Evolutionary conservation across 805 yeast species (phyloP), one percentile per base, ranked within the genome.

Genomic region (Metahyphopichia silvanorum): DNA sequence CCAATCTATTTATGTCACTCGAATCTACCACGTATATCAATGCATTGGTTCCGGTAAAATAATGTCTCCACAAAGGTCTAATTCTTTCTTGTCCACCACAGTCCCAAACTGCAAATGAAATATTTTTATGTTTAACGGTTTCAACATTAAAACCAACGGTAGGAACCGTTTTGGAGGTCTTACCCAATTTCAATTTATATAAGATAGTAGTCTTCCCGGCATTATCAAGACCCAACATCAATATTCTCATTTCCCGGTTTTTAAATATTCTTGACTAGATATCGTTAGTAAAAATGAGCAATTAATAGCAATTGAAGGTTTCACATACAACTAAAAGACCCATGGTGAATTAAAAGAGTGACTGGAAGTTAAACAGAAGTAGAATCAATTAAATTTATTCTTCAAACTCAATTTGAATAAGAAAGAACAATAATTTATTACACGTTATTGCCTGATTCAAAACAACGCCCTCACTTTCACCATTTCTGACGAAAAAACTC

Each of bases 11-110:
- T 27, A 63, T 54, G 59, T 88, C 95, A 6, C 84, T 77, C 5
- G 87, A 75, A 60, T 89, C 98, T 39, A 89, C 82, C 34, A 89
- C 97, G 57, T 86, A 89, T 34, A 89, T 86, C 37, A 89, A 71
- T 7, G 95, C 96, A 53, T 87, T 84, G 4, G 96, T 86, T 23
- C 95, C 95, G 9, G 95, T 85, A 61, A 84, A 87, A 63, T 89
- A 89, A 55, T 89, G 96, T 60, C 96, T 79, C 97, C 98, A 89
- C 37, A 89, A 69, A 0, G 94, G 95, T 53, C 96, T 77, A 46
- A 88, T 76, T 58, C 94, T 71, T 51, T 85, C 94, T 66, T 87
- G 97, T 55, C 96, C 97, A 63, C 97, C 97, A 40, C 93, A 93
- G 60, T 86, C 95, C 95, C 95, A 86, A 54, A 86, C 88, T 39